A percentile compares a stretch with the other conserved stretches of the same genome.
Evolutionary conservation across 495 filamentous ascomycete genomes (phyloP).

Genomic region (Hyaloscypha variabilis): DNA sequence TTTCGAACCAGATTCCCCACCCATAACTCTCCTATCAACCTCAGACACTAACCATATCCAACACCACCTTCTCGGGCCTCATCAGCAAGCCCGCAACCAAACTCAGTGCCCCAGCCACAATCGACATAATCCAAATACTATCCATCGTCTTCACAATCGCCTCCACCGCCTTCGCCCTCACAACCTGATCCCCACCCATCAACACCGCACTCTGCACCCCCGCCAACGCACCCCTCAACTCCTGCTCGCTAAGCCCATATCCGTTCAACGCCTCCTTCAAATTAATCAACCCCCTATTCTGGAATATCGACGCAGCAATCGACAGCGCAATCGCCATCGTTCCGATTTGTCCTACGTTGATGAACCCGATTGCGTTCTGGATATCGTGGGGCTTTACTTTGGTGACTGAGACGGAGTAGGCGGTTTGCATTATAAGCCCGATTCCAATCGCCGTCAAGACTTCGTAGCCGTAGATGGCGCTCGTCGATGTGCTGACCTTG

Average conservation of each 20-base stretch:
- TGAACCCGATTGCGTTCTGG: conserved; percentile 48
- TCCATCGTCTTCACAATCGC: conserved; percentile 43
- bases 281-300: conserved; percentile 39
- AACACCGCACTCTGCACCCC: conserved; percentile 47
- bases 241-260: conserved; percentile 19
- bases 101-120: conserved; percentile 36
- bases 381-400: conserved; percentile 36
- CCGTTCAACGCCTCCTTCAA: conserved; percentile 34
- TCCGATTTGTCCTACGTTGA: conserved; percentile 46
- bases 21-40: neutral
- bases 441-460: conserved; percentile 48
- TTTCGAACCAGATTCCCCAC: neutral
- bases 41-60: neutral
- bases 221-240: conserved; percentile 46
- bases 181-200: neutral
- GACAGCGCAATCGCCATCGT: conserved; percentile 48
- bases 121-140: conserved; percentile 42
- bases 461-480: conserved; percentile 48
- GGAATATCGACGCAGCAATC: conserved; percentile 50
- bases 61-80: conserved; percentile 5
- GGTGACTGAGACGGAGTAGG: conserved; percentile 48
- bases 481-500: conserved; percentile 32
- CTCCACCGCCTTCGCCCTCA: conserved; percentile 37
- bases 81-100: neutral
- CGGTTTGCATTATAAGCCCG: conserved; percentile 45